These are phyloP conservation scores for Sporothrix protearum DNA, from an alignment of 2,329 filamentous ascomycete genomes.

Conservation along the genomic window DNA sequence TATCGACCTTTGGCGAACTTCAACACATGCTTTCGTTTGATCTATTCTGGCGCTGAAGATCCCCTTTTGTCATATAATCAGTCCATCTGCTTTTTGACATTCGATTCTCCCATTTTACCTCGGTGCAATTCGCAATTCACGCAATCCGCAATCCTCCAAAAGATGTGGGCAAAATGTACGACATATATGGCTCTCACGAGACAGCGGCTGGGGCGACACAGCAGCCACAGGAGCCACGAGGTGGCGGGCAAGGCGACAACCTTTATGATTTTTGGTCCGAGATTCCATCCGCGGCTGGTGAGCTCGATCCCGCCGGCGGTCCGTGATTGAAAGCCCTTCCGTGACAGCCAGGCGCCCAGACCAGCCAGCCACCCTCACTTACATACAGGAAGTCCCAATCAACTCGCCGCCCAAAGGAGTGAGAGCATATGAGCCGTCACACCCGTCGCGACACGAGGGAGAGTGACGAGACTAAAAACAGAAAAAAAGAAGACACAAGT, in stretches of 20 bases:
- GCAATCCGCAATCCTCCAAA: not conserved
- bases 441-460: not conserved
- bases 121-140: not conserved
- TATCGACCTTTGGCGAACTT: conserved; percentile 11
- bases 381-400: not conserved
- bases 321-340: not conserved
- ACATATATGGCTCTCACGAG: not conserved
- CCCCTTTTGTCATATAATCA: not conserved
- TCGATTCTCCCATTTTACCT: not conserved
- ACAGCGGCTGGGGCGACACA: not conserved
- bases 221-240: not conserved
- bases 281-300: not conserved
- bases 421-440: conserved; percentile 4
- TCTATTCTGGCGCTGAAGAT: conserved; percentile 8
- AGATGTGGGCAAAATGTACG: not conserved
- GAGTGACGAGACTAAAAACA: conserved; percentile 15
- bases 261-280: not conserved
- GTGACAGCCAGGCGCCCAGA: not conserved
- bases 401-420: not conserved
- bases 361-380: not conserved
- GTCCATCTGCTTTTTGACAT: not conserved
- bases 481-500: not conserved
- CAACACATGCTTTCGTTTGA: not conserved
- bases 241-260: not conserved
- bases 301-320: conserved; percentile 2